Evolutionary conservation across 345 rosid species (phyloP).

Genomic region (Geranium rotundifolium): DNA sequence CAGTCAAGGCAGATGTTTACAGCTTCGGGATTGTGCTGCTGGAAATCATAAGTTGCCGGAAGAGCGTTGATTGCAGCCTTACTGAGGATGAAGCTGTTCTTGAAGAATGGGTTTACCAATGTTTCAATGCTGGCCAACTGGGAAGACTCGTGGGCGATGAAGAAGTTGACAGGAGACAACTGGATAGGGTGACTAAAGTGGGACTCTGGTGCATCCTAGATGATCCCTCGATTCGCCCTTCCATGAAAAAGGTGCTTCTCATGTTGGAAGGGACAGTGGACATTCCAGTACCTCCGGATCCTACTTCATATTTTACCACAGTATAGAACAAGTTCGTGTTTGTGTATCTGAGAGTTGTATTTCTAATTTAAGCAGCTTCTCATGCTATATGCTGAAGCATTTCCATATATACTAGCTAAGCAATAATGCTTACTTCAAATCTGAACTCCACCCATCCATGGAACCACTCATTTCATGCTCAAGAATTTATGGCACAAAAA

Average conservation of each 20-base stretch:
- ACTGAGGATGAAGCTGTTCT: constrained; percentile 11
- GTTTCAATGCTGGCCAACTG: constrained; percentile 8
- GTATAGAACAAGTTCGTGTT: background rate
- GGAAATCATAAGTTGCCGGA: constrained; percentile 12
- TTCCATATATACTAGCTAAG: no score
- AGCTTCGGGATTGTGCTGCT: constrained; percentile 19
- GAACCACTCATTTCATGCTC: constrained; percentile 10
- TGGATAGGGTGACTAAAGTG: constrained; percentile 13
- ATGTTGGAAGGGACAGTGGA: constrained; percentile 20
- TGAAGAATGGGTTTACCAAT: constrained; percentile 16
- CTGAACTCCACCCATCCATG: no score
- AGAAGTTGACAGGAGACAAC: constrained; percentile 10
- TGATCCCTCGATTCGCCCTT: constrained; percentile 13
- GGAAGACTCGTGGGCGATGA: constrained; percentile 6
- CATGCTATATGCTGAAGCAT: no score
- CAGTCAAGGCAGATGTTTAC: constrained; percentile 21
- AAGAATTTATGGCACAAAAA: constrained; percentile 21
- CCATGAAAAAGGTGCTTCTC: constrained; percentile 18
- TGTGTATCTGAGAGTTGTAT: background rate
- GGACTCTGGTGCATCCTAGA: constrained; percentile 14
- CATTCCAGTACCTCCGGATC: constrained; percentile 15
- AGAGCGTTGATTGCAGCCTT: constrained; percentile 1
- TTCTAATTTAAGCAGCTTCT: no score
- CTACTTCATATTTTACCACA: constrained; percentile 11
- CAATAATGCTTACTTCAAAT: no score